phyloP scores from a whole-genome alignment of 176 grass and related monocot genomes.

The Carex pumila region DNA sequence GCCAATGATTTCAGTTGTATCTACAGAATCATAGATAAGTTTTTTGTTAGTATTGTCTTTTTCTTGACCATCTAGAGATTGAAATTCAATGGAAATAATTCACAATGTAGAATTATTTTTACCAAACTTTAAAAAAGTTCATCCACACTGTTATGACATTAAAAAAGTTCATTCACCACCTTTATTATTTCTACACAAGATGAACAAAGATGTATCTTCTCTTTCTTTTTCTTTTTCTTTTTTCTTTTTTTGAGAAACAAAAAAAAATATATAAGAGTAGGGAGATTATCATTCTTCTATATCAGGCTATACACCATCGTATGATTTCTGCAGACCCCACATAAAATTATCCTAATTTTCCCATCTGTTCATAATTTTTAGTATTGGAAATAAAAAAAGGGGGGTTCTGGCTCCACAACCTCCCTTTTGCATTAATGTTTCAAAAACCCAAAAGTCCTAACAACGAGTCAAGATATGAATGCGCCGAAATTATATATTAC shows the following conservation, averaged over 20 bases:
- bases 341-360: background rate
- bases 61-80: background rate
- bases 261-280: background rate
- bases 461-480: background rate
- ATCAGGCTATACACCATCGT: background rate
- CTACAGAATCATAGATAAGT: slow-evolving; percentile 42
- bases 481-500: background rate
- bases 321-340: background rate
- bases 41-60: background rate
- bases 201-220: background rate
- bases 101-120: background rate
- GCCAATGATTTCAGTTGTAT: slow-evolving; percentile 94
- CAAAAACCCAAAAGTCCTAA: background rate
- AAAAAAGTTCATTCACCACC: background rate
- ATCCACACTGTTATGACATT: background rate
- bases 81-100: background rate
- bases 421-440: background rate
- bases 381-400: background rate
- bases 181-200: background rate
- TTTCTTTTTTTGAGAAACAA: background rate
- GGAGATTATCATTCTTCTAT: background rate
- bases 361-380: background rate
- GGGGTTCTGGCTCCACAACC: background rate
- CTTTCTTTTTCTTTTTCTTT: background rate
- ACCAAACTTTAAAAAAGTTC: background rate